A percentile compares a stretch with the other conserved stretches of the same genome.
These are phyloP conservation scores for Solanum neorickii DNA, from an alignment of 257 asterid genomes.

Conservation along the genomic window DNA sequence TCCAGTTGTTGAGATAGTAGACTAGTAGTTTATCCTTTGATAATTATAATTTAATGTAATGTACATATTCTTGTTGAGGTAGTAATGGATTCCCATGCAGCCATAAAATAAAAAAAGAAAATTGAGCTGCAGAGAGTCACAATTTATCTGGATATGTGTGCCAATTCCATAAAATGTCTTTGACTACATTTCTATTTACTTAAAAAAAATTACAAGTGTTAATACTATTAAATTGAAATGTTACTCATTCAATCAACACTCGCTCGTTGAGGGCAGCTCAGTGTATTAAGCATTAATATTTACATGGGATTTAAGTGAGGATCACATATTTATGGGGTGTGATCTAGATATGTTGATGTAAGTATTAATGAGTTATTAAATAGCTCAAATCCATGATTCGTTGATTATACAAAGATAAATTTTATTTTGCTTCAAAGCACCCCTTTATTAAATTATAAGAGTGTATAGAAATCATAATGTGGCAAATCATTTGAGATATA, in stretches of 20 bases:
- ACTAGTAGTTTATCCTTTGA: too few species aligned
- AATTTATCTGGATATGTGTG: background rate
- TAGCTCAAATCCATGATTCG: fast-evolving
- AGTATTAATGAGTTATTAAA: too few species aligned
- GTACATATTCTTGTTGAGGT: background rate
- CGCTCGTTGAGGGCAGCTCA: fast-evolving
- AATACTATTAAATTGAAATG: background rate
- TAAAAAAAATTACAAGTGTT: background rate
- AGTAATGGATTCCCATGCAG: background rate
- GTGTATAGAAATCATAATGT: background rate
- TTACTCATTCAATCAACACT: background rate
- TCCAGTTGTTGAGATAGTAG: background rate
- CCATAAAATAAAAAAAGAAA: background rate
- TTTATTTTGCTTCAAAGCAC: too few species aligned
- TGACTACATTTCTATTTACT: background rate
- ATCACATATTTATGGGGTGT: too few species aligned
- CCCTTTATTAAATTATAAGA: background rate
- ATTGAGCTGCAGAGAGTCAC: background rate
- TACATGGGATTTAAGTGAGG: background rate
- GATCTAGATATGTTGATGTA: background rate
- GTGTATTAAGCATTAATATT: background rate
- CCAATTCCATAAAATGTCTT: background rate
- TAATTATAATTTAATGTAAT: background rate
- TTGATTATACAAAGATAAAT: too few species aligned
- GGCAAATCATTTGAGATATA: background rate